These are phyloP conservation scores for Pestalotiopsis sp. DNA, from an alignment of 2,329 filamentous ascomycete genomes.

Conservation along the genomic window DNA sequence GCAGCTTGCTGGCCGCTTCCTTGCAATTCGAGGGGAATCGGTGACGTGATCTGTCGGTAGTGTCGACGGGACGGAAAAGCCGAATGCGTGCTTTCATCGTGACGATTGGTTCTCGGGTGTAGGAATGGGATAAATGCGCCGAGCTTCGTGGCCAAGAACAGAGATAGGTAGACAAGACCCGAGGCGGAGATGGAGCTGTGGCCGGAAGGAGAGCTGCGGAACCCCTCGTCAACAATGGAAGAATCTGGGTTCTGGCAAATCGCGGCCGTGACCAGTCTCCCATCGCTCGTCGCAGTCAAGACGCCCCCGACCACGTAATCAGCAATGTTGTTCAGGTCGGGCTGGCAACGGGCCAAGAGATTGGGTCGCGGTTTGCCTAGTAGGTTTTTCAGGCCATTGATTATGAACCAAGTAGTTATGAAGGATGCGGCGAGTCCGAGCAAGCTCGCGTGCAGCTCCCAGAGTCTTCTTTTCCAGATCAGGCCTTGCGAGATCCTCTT, in stretches of 20 bases:
- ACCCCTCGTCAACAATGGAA: neutral
- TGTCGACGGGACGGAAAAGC: neutral
- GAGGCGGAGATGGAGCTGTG: neutral
- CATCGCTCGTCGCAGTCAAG: neutral
- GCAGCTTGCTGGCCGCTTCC: neutral
- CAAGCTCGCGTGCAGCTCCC: slow-evolving; percentile 2
- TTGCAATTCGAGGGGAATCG: neutral
- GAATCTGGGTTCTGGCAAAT: neutral
- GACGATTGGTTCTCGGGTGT: neutral
- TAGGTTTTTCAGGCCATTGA: neutral
- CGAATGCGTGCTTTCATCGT: neutral
- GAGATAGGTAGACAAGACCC: neutral
- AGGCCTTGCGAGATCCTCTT: neutral
- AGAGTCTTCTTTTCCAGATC: neutral
- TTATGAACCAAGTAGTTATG: neutral
- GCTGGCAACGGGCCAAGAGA: neutral
- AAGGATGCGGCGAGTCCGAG: neutral
- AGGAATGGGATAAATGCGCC: neutral
- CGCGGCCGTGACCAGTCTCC: neutral
- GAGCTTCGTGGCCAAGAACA: neutral
- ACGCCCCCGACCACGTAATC: neutral
- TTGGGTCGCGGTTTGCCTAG: neutral
- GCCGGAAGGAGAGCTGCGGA: neutral
- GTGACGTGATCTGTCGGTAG: neutral
- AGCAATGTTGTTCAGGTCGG: neutral